Conservation (phyloP, 305 asterid genomes). For the Euphrasia arctica region DNA sequence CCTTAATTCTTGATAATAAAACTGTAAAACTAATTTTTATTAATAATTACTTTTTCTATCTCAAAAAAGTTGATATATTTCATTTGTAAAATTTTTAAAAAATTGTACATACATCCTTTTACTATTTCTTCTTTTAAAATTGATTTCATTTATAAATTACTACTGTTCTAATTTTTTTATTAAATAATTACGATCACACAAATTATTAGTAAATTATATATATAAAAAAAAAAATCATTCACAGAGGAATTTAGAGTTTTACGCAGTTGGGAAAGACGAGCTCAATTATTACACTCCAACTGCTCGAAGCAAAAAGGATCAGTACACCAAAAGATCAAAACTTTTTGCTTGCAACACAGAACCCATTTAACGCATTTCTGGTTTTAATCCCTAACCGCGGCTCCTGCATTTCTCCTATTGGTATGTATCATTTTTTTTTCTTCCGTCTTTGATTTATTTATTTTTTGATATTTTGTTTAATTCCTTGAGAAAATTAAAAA, state of each 20-base stretch:
- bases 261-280: neutral
- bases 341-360: neutral
- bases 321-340: neutral
- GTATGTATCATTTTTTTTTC: neutral
- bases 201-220: too few species aligned
- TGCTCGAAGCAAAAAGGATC: neutral
- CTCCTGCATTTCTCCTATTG: neutral
- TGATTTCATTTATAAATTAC: too few species aligned
- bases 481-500: neutral
- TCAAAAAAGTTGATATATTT: too few species aligned
- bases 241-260: neutral
- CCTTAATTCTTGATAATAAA: neutral
- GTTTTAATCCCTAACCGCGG: neutral
- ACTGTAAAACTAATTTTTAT: neutral
- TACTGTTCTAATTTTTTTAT: too few species aligned
- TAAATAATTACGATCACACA: too few species aligned
- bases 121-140: too few species aligned
- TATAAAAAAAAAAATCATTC: too few species aligned
- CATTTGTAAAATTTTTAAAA: too few species aligned
- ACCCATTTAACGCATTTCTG: neutral
- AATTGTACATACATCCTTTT: too few species aligned
- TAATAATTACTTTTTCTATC: too few species aligned
- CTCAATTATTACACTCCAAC: conserved; percentile 4
- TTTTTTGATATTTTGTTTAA: neutral
- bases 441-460: too few species aligned